phyloP scores from a whole-genome alignment of 441 rosid genomes.

The Theobroma grandiflorum region DNA sequence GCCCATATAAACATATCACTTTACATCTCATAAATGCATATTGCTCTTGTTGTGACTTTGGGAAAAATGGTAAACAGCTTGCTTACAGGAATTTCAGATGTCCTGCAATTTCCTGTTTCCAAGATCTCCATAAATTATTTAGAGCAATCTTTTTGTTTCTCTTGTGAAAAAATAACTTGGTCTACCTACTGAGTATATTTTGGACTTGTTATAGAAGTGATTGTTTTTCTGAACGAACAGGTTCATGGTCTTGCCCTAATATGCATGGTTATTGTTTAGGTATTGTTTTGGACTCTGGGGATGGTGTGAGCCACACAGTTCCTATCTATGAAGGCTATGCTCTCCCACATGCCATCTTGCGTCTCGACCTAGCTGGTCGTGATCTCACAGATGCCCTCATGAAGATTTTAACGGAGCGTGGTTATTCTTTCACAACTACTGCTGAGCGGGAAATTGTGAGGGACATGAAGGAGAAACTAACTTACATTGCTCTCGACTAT shows the following conservation, averaged over 20 bases:
- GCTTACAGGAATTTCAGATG: neutral
- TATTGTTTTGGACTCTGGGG: slow-evolving; percentile 81
- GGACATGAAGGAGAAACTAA: slow-evolving; percentile 77
- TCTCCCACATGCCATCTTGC: slow-evolving; percentile 77
- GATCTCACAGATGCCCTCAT: slow-evolving; percentile 78
- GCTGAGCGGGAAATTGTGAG: slow-evolving; percentile 82
- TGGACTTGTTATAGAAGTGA: neutral
- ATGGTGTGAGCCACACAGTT: slow-evolving; percentile 88
- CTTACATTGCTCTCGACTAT: slow-evolving; percentile 76
- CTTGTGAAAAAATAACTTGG: neutral
- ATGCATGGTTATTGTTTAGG: slow-evolving; percentile 42
- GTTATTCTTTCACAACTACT: slow-evolving; percentile 74
- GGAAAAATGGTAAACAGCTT: slow-evolving; percentile 3
- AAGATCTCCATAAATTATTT: neutral
- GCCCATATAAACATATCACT: neutral
- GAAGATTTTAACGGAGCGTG: slow-evolving; percentile 77
- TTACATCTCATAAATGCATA: neutral
- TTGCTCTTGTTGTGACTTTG: neutral
- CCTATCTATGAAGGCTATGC: slow-evolving; percentile 85
- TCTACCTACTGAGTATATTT: neutral
- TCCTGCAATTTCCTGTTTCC: neutral
- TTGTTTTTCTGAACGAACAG: neutral
- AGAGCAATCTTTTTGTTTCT: neutral
- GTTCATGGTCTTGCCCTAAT: neutral
- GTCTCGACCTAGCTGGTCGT: slow-evolving; percentile 81